phyloP scores from a whole-genome alignment of 192 early-diverging fungal genomes.

The Mortierella hygrophila region DNA sequence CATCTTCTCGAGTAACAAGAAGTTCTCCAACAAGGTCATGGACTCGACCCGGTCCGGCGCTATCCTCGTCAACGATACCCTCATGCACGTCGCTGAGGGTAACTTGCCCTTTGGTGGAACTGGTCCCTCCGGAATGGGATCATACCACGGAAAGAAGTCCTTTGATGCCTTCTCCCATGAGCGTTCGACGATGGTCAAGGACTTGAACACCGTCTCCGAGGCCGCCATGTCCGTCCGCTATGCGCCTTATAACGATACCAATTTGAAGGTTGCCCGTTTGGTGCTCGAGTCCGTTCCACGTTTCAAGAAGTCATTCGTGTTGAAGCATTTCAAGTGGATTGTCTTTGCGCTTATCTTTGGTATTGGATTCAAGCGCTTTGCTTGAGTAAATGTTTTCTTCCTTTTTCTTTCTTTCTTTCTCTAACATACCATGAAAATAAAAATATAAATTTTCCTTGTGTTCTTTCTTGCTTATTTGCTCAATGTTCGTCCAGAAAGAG shows the following conservation, averaged over 20 bases:
- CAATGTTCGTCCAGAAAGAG: too few relatives aligned
- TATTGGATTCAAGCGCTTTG: constrained; percentile 27
- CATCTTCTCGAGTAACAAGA: constrained; percentile 71
- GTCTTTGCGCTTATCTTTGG: constrained; percentile 49
- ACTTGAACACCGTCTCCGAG: constrained; percentile 32
- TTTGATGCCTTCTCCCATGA: constrained; percentile 88
- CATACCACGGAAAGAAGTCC: constrained; percentile 84
- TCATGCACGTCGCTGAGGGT: constrained; percentile 73
- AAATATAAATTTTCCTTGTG: background rate
- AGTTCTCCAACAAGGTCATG: constrained; percentile 73
- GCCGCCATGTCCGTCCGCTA: constrained; percentile 37
- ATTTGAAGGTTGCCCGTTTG: constrained; percentile 32
- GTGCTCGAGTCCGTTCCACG: constrained; percentile 31
- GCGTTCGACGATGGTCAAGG: constrained; percentile 72
- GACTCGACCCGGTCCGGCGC: constrained; percentile 82
- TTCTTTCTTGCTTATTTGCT: too few relatives aligned
- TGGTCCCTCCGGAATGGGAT: constrained; percentile 88
- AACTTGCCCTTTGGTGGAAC: constrained; percentile 90
- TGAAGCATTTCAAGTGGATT: constrained; percentile 51
- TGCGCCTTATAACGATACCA: constrained; percentile 38
- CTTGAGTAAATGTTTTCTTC: background rate
- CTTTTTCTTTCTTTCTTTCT: background rate
- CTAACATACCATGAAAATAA: background rate
- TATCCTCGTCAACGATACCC: constrained; percentile 84
- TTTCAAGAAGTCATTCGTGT: constrained; percentile 47